Evolutionary conservation across 225 moss, liverwort and hornwort species (phyloP), one percentile per base, ranked within the genome.

Genomic region (Climacium dendroides): DNA sequence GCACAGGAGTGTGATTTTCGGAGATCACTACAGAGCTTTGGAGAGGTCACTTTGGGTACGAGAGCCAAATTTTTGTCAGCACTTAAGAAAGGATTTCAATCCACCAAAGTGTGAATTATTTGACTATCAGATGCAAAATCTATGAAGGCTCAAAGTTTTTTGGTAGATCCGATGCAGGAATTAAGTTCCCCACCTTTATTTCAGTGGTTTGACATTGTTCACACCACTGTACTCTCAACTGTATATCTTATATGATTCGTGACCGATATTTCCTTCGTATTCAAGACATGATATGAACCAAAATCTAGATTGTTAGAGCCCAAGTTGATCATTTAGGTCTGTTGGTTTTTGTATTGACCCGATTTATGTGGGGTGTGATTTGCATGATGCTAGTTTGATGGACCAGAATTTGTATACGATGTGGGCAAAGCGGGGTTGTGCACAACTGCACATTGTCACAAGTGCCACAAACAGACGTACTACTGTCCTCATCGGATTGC

Each of bases 401-500:
- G 96, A 57, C 95, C 96, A 13, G 93, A 96, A 52, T 95, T 95
- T 70, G 91, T 94, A 41, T 95, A 95, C 55, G 97, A 95, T 53
- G 91, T 96, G 78, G 96, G 95, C 66, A 91, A 93, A 91, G 96
- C 96, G 2, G 95, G 95, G 43, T 52, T 96, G 75, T 93, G 96
- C 72, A 97, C 96, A 12, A 96, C 96, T 2, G 90, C 93, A 11
- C 95, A 96, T 86, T 96, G 95, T 79, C 93, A 89, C 53, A 94
- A 94, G 55, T 97, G 96, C 89, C 95, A 95, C 77, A 96, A 93
- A 78, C 97, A 97, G 73, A 97, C 95, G 3, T 97, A 95, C 75
- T 97, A 97, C 55, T 97, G 95, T 71, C 96, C 93, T 19, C 97
- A 97, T 78, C 92, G 89, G 30, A 93, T 94, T 47, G 97, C 98